These are phyloP conservation scores for Echium plantagineum DNA, from an alignment of 257 asterid species.

Conservation along the genomic window DNA sequence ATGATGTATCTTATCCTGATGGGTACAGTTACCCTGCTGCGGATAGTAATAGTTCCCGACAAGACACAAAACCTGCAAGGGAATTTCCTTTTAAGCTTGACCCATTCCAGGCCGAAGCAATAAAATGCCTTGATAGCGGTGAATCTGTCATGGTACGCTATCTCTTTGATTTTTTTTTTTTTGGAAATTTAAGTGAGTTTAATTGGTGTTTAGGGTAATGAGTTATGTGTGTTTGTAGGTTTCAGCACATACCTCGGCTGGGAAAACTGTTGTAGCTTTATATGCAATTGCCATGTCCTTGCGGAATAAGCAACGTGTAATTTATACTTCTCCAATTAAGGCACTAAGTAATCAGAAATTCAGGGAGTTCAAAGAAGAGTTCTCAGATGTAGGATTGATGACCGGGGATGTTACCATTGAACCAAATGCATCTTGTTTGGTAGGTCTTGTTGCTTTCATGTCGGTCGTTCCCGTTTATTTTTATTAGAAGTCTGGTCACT, in stretches of 20 bases:
- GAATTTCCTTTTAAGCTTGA: slow-evolving; percentile 72
- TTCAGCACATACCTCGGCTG: slow-evolving; percentile 85
- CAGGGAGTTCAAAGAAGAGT: slow-evolving; percentile 96
- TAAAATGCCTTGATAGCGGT: slow-evolving; percentile 60
- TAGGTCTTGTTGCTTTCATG: slow-evolving; percentile 21
- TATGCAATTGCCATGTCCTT: slow-evolving; percentile 75
- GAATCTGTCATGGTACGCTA: slow-evolving; percentile 84
- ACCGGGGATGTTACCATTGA: slow-evolving; percentile 97
- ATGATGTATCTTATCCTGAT: slow-evolving; percentile 77
- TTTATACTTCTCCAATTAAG: slow-evolving; percentile 78
- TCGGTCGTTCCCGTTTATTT: neutral
- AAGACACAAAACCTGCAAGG: slow-evolving; percentile 49
- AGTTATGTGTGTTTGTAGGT: slow-evolving; percentile 28
- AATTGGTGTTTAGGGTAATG: neutral
- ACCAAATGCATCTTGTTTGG: slow-evolving; percentile 96
- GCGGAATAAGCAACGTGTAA: slow-evolving; percentile 65
- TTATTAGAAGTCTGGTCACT: neutral
- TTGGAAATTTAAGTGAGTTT: too few relatives aligned
- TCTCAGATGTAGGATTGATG: slow-evolving; percentile 97
- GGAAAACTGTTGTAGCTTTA: slow-evolving; percentile 76
- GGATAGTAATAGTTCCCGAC: slow-evolving; percentile 19
- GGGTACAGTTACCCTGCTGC: slow-evolving; percentile 39
- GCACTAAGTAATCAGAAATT: slow-evolving; percentile 95
- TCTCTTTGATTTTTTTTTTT: too few relatives aligned
- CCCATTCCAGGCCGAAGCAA: slow-evolving; percentile 89